Conservation (phyloP, 208 protist species). For the Blechomonas ayalai region DNA sequence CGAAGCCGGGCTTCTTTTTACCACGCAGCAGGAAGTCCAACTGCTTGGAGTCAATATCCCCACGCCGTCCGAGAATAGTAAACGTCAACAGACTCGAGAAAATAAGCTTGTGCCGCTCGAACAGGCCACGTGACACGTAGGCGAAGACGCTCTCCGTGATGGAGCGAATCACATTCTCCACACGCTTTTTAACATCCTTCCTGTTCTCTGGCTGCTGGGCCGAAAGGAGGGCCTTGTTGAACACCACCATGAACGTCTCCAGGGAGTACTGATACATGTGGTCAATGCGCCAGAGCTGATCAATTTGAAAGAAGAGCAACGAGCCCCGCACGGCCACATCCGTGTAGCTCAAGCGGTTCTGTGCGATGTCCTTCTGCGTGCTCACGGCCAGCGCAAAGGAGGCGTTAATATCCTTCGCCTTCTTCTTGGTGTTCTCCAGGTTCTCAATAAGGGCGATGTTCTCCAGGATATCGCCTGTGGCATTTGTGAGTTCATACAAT, state of each 20-base stretch:
- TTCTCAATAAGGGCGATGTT: slow-evolving; percentile 96
- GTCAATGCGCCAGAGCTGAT: slow-evolving; percentile 95
- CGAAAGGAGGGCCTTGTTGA: slow-evolving; percentile 93
- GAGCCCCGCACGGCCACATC: slow-evolving; percentile 93
- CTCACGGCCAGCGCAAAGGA: slow-evolving; percentile 91
- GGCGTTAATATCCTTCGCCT: slow-evolving; percentile 93
- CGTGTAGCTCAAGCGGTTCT: slow-evolving; percentile 93
- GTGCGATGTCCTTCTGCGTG: slow-evolving; percentile 94
- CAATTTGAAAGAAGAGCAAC: slow-evolving; percentile 97
- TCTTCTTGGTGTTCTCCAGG: slow-evolving; percentile 96
- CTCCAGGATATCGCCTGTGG: slow-evolving; percentile 94
- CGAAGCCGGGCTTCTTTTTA: slow-evolving; percentile 82
- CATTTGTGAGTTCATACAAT: slow-evolving; percentile 93
- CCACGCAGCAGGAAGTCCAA: slow-evolving; percentile 93
- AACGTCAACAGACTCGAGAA: slow-evolving; percentile 95
- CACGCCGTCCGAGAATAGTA: slow-evolving; percentile 76
- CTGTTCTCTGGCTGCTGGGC: slow-evolving; percentile 86
- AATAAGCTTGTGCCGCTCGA: slow-evolving; percentile 98
- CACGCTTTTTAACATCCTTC: slow-evolving; percentile 89
- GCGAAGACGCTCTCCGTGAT: slow-evolving; percentile 94
- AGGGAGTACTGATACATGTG: slow-evolving; percentile 99
- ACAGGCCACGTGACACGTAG: slow-evolving; percentile 96
- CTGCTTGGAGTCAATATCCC: slow-evolving; percentile 86
- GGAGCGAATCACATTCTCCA: slow-evolving; percentile 89
- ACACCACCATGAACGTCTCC: slow-evolving; percentile 96